These are phyloP conservation scores for Aspergillus sp. DNA, from an alignment of 2,329 filamentous ascomycete species.

Conservation along the genomic window DNA sequence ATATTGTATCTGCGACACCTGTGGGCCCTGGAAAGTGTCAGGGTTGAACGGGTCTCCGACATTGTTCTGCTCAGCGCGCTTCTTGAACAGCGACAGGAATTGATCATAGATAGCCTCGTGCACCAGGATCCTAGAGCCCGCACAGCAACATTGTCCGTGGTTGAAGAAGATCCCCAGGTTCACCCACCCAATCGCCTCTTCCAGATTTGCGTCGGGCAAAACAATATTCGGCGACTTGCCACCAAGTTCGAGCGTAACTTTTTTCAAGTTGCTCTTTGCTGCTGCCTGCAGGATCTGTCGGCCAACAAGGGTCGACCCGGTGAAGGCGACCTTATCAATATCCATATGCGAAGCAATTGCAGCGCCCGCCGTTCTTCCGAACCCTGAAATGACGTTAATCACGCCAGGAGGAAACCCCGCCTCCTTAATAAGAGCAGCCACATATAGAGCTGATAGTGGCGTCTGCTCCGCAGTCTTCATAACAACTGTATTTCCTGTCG, in stretches of 20 bases:
- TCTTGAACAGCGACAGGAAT: conserved; percentile 78
- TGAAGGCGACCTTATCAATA: conserved; percentile 60
- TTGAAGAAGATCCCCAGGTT: conserved; percentile 50
- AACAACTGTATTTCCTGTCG: conserved; percentile 58
- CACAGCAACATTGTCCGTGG: conserved; percentile 66
- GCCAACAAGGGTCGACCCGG: conserved; percentile 56
- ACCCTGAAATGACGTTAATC: conserved; percentile 54
- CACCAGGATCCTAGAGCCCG: conserved; percentile 77
- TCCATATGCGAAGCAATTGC: conserved; percentile 58
- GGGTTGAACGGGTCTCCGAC: conserved; percentile 79
- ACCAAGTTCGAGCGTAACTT: conserved; percentile 47
- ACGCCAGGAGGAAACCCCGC: conserved; percentile 54
- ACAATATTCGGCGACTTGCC: conserved; percentile 49
- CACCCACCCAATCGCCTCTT: conserved; percentile 41
- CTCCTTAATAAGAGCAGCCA: conserved; percentile 52
- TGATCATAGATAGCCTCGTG: conserved; percentile 81
- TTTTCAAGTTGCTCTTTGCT: conserved; percentile 52
- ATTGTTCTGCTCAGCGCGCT: conserved; percentile 67
- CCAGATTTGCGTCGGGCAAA: conserved; percentile 48
- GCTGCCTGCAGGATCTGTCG: conserved; percentile 58
- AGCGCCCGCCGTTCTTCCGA: conserved; percentile 72
- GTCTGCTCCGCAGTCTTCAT: conserved; percentile 64
- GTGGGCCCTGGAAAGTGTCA: conserved; percentile 84
- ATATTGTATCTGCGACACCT: conserved; percentile 81
- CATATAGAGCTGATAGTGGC: conserved; percentile 61